A percentile compares a stretch with the other conserved stretches of the same genome.
These are phyloP conservation scores for Fusarium euwallaceae DNA, from an alignment of 2,329 filamentous ascomycete genomes.

Conservation along the genomic window DNA sequence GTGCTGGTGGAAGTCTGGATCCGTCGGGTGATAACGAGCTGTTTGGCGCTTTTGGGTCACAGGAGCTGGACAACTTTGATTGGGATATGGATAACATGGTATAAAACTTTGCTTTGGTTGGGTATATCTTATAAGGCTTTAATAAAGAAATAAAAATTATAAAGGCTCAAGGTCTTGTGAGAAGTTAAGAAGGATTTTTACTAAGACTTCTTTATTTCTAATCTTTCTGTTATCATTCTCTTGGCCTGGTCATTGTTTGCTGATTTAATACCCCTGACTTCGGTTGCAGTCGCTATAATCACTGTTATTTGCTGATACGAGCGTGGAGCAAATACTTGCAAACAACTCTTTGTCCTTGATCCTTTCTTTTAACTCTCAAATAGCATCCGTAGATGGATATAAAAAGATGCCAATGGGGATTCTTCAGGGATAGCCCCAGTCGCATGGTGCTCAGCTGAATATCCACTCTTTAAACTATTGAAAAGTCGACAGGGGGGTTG, in stretches of 20 bases:
- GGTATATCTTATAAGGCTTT: neutral
- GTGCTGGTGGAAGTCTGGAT: constrained; percentile 50
- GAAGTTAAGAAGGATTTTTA: neutral
- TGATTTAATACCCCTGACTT: too few relatives aligned
- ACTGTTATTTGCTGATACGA: neutral
- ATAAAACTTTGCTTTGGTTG: neutral
- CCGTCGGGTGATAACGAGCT: constrained; percentile 54
- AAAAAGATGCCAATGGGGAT: neutral
- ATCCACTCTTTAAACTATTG: neutral
- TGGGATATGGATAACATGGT: constrained; percentile 29
- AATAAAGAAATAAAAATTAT: neutral
- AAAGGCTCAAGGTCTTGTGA: neutral
- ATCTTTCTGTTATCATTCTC: too few relatives aligned
- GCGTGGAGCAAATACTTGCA: neutral
- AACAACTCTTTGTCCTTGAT: neutral
- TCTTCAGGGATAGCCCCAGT: neutral
- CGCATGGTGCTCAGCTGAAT: neutral
- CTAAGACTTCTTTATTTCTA: too few relatives aligned
- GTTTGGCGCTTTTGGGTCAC: constrained; percentile 55
- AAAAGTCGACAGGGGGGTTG: neutral
- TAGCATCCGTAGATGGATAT: neutral
- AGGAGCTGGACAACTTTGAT: constrained; percentile 53
- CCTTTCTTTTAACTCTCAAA: neutral
- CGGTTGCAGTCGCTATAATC: too few relatives aligned
- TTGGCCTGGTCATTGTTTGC: too few relatives aligned